Evolutionary conservation across 345 rosid genomes (phyloP), one percentile per base, ranked within the genome.

Genomic region (Populus nigra): DNA sequence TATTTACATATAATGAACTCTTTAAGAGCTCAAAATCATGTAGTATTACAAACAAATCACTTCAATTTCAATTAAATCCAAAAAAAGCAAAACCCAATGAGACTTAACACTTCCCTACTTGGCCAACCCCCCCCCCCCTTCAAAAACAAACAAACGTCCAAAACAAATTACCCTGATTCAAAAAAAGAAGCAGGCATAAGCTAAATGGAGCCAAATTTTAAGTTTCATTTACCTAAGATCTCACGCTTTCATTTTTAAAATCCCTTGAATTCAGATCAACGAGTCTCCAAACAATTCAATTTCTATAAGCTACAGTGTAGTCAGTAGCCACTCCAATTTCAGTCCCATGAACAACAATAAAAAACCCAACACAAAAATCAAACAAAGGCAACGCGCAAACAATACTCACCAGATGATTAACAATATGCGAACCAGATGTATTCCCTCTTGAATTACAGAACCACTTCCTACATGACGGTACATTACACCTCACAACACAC

Each of bases 381-480:
- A 45, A 59, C 18, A 16, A 59, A 72, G 31, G 22, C 13, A 20
- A 45, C 63, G 38, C 1, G 20, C 3, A 69, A 35, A 74, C 20
- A 17, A 45, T 68, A 91, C 98, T 90, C 74, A 90, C 99, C 88
- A 96, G 85, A 78, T 96, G 99, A 86, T 96, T 96, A 71, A 96
- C 99, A 18, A 96, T 96, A 86, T 96, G 99, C 67, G 99, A 96
- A 43, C 99, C 99, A 0, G 98, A 96, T 35, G 99, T 96, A 79
- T 96, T 96, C 69, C 99, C 99, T 76, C 99, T 89, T 7, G 99
- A 96, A 85, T 96, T 96, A 77, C 99, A 96, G 78, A 96, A 96
- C 99, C 99, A 96, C 85, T 96, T 96, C 70, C 99, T 86, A 79
- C 99, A 96, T 0, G 99, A 96, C 15, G 99, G 97, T 72, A 94